These are phyloP conservation scores for Penicillium decumbens DNA, from an alignment of 2,329 filamentous ascomycete species.

Conservation along the genomic window DNA sequence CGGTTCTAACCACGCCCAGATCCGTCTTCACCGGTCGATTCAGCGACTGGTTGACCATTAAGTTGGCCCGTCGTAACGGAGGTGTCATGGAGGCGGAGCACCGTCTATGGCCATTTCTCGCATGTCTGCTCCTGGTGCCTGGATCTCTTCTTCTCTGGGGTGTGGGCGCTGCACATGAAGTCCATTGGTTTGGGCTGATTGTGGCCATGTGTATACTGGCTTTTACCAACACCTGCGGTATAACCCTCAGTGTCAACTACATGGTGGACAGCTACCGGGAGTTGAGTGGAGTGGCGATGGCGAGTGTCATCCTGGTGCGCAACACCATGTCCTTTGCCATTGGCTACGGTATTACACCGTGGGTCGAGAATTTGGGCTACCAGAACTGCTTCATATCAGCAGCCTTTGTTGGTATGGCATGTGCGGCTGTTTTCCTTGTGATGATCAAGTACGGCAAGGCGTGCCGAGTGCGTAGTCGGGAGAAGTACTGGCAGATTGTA, in stretches of 20 bases:
- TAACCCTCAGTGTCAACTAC: conserved; percentile 40
- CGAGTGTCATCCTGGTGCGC: conserved; percentile 44
- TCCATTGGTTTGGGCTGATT: conserved; percentile 43
- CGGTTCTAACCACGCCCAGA: conserved; percentile 14
- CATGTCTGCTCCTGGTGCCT: conserved; percentile 35
- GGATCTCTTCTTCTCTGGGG: conserved; percentile 38
- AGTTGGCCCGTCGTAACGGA: conserved; percentile 38
- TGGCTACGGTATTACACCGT: conserved; percentile 47
- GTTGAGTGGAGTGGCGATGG: conserved; percentile 39
- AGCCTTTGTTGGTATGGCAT: conserved; percentile 37
- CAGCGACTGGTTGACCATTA: conserved; percentile 39
- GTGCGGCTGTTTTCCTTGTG: conserved; percentile 36
- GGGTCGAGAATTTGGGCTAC: conserved; percentile 42
- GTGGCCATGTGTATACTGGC: conserved; percentile 44
- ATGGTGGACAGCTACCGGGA: conserved; percentile 41
- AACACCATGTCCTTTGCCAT: conserved; percentile 49
- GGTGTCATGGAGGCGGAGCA: conserved; percentile 43
- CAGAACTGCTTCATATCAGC: conserved; percentile 46
- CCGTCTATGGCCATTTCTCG: conserved; percentile 38
- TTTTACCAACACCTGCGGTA: conserved; percentile 36
- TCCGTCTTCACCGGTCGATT: conserved; percentile 39
- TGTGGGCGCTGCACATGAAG: conserved; percentile 40
- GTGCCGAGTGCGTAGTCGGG: conserved; percentile 32
- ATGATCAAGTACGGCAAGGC: conserved; percentile 41
- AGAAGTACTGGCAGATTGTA: conserved; percentile 38